Evolutionary conservation across 2,329 filamentous ascomycete species (phyloP).

Genomic region (Westerdykella sp.): DNA sequence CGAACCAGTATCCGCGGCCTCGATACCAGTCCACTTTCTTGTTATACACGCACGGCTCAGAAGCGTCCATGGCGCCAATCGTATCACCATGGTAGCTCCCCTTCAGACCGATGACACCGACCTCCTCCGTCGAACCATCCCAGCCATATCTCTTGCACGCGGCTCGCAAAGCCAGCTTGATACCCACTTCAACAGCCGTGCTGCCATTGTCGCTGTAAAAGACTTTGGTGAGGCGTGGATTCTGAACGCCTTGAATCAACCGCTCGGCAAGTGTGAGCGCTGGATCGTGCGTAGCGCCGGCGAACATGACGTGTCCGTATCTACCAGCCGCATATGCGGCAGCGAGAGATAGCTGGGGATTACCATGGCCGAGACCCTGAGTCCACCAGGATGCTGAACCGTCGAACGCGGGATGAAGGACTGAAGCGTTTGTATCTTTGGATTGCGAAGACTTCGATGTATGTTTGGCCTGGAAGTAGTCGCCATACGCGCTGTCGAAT

Average conservation of each 20-base stretch:
- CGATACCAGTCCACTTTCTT: slow-evolving; percentile 82
- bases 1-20: slow-evolving; percentile 73
- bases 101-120: slow-evolving; percentile 67
- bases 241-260: slow-evolving; percentile 55
- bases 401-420: slow-evolving; percentile 65
- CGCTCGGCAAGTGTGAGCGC: slow-evolving; percentile 62
- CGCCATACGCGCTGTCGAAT: slow-evolving; percentile 75
- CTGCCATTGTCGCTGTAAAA: slow-evolving; percentile 84
- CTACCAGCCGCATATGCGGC: slow-evolving; percentile 76
- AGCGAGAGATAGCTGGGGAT: slow-evolving; percentile 62
- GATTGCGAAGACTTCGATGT: slow-evolving; percentile 17
- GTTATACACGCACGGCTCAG: slow-evolving; percentile 71
- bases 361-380: slow-evolving; percentile 76
- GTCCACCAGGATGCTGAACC: slow-evolving; percentile 91
- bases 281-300: slow-evolving; percentile 70
- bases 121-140: slow-evolving; percentile 49
- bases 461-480: slow-evolving; percentile 63
- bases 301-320: slow-evolving; percentile 87
- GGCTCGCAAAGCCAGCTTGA: slow-evolving; percentile 78
- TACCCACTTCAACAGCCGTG: slow-evolving; percentile 74
- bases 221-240: slow-evolving; percentile 61
- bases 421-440: slow-evolving; percentile 15
- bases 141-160: slow-evolving; percentile 61
- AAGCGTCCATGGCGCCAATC: slow-evolving; percentile 80
- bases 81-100: slow-evolving; percentile 85